These are phyloP conservation scores for Hippophae tibetana DNA, from an alignment of 306 rosid species.

Conservation along the genomic window DNA sequence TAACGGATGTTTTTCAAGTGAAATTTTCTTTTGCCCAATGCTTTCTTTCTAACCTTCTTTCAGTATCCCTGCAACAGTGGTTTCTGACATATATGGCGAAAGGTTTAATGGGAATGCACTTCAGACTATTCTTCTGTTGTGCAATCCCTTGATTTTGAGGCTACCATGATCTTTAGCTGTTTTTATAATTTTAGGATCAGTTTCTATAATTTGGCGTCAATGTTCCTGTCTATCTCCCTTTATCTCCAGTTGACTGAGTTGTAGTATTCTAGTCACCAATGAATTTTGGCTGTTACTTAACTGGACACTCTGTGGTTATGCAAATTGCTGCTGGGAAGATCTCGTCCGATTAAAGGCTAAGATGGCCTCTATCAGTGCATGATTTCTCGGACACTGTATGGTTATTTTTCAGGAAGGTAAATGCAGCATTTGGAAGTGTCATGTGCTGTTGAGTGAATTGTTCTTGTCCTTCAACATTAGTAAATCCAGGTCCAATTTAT, in stretches of 20 bases:
- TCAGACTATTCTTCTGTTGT: slow-evolving; percentile 45
- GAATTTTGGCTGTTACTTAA: slow-evolving; percentile 61
- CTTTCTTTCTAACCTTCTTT: slow-evolving; percentile 68
- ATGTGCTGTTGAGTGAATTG: slow-evolving; percentile 89
- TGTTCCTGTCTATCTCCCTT: slow-evolving; percentile 21
- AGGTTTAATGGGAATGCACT: slow-evolving; percentile 69
- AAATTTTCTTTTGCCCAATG: slow-evolving; percentile 6
- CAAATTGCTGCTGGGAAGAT: slow-evolving; percentile 99
- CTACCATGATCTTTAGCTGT: slow-evolving; percentile 29
- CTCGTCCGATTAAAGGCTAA: slow-evolving; percentile 93
- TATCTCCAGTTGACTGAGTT: slow-evolving; percentile 26
- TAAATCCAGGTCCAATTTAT: slow-evolving; percentile 52
- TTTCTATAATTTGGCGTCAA: slow-evolving; percentile 11
- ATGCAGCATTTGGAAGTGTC: slow-evolving; percentile 96
- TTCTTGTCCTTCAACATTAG: slow-evolving; percentile 59
- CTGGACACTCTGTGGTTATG: slow-evolving; percentile 86
- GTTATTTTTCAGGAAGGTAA: slow-evolving; percentile 93
- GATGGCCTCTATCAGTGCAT: slow-evolving; percentile 99
- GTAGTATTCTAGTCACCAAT: slow-evolving; percentile 51
- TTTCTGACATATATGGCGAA: slow-evolving; percentile 69
- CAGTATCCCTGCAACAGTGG: slow-evolving; percentile 77
- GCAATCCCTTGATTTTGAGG: slow-evolving; percentile 49
- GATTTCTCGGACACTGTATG: slow-evolving; percentile 85
- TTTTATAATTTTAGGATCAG: slow-evolving; percentile 23
- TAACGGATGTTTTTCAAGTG: slow-evolving; percentile 36